These are phyloP conservation scores for Mycena pura DNA, from an alignment of 768 basidiomycete species.

Conservation along the genomic window DNA sequence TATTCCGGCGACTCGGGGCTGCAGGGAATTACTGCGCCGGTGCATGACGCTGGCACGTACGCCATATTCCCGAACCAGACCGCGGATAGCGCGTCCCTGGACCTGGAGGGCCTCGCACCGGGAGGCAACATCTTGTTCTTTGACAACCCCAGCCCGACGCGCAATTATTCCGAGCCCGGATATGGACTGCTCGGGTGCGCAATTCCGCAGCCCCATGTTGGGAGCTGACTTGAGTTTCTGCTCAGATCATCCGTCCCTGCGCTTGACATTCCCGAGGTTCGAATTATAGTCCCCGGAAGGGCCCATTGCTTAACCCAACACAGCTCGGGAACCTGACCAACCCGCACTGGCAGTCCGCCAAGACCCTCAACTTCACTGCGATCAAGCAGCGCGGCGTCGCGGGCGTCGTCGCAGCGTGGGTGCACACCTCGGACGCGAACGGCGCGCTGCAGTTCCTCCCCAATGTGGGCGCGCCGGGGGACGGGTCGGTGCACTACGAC, in stretches of 20 bases:
- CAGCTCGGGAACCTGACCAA: constrained; percentile 39
- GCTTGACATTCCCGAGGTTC: constrained; percentile 32
- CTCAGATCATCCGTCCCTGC: constrained; percentile 34
- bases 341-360: constrained; percentile 40
- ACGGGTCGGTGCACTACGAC: constrained; percentile 34
- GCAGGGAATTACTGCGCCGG: constrained; percentile 32
- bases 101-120: constrained; percentile 28
- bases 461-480: constrained; percentile 30
- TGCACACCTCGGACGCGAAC: constrained; percentile 35
- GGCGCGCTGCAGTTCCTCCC: constrained; percentile 39
- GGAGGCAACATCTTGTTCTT: constrained; percentile 36
- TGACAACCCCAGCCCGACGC: constrained; percentile 40
- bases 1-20: constrained; percentile 39
- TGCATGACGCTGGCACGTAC: constrained; percentile 36
- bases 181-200: constrained; percentile 37
- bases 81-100: constrained; percentile 22
- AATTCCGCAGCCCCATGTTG: neutral
- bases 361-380: constrained; percentile 33
- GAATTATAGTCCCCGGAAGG: neutral
- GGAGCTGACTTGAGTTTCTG: neutral
- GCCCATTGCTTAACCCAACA: neutral
- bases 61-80: constrained; percentile 28
- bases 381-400: constrained; percentile 30
- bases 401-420: constrained; percentile 37
- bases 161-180: constrained; percentile 36